Conservation (phyloP, 2,329 filamentous ascomycete genomes). For the Exophiala mesophila region DNA sequence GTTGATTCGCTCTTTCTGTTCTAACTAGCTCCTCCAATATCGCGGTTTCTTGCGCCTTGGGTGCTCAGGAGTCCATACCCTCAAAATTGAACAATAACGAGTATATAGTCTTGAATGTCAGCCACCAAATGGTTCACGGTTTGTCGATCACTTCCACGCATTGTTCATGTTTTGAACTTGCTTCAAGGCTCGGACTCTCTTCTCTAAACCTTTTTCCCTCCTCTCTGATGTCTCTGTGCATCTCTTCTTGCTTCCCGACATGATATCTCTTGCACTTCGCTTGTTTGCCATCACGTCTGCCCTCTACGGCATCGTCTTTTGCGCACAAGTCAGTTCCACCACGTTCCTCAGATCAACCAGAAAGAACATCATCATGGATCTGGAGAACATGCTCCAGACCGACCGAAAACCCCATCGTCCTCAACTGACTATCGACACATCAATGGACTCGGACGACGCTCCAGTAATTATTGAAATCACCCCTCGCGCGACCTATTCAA, state of each 20-base stretch:
- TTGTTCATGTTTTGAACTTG: neutral
- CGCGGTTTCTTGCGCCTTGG: neutral
- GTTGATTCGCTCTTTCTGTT: neutral
- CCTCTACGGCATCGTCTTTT: constrained; percentile 9
- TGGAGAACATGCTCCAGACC: neutral
- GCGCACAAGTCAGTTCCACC: constrained; percentile 12
- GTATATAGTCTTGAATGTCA: neutral
- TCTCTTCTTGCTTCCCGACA: too few relatives aligned
- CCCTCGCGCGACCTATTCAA: neutral
- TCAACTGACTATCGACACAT: neutral
- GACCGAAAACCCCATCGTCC: neutral
- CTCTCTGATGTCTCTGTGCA: too few relatives aligned
- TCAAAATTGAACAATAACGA: neutral
- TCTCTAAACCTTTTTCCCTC: neutral
- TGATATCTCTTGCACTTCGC: constrained; percentile 11
- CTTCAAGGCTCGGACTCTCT: neutral
- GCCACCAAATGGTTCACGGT: neutral
- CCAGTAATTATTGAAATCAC: neutral
- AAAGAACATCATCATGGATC: neutral
- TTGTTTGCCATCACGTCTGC: constrained; percentile 11
- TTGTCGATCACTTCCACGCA: neutral
- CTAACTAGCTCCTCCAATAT: neutral
- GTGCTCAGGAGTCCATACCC: neutral
- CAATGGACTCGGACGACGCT: neutral
- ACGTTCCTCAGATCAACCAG: constrained; percentile 1